Conservation (phyloP, 2,329 filamentous ascomycete genomes). For the Calonectria fujianensis region DNA sequence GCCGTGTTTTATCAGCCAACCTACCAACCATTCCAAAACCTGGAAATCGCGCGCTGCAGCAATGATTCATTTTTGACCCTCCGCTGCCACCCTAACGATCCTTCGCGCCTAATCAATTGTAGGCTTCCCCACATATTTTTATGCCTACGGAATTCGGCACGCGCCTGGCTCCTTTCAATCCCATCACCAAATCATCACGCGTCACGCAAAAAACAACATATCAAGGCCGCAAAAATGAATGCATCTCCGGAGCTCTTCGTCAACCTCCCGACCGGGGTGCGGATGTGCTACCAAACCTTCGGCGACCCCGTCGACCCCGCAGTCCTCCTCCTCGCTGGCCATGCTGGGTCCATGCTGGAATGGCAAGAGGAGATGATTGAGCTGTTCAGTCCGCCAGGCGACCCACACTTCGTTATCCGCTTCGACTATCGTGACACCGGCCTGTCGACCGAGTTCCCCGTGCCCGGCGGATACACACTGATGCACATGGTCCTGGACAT, state of each 20-base stretch:
- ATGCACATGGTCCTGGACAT: slow-evolving; percentile 54
- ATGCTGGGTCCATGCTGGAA: slow-evolving; percentile 52
- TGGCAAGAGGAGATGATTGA: slow-evolving; percentile 49
- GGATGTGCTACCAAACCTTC: slow-evolving; percentile 57
- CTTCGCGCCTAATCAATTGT: neutral
- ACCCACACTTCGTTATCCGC: slow-evolving; percentile 47
- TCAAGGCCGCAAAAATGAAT: slow-evolving; percentile 32
- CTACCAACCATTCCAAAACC: neutral
- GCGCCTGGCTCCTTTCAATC: neutral
- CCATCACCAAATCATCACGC: neutral
- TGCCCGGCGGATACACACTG: slow-evolving; percentile 51
- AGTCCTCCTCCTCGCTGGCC: slow-evolving; percentile 52
- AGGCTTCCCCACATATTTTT: neutral
- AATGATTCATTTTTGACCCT: neutral
- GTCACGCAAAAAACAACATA: neutral
- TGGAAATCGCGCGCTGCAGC: neutral
- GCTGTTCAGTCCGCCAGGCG: slow-evolving; percentile 43
- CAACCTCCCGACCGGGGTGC: slow-evolving; percentile 50
- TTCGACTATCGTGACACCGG: slow-evolving; percentile 54
- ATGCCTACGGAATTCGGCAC: slow-evolving; percentile 5
- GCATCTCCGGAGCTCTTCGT: slow-evolving; percentile 53
- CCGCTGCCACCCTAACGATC: neutral
- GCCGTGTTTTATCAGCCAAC: neutral
- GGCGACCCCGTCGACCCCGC: slow-evolving; percentile 52
- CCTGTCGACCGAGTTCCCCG: slow-evolving; percentile 51